Evolutionary conservation across 257 asterid species (phyloP).

Genomic region (Solanum clarkiae): DNA sequence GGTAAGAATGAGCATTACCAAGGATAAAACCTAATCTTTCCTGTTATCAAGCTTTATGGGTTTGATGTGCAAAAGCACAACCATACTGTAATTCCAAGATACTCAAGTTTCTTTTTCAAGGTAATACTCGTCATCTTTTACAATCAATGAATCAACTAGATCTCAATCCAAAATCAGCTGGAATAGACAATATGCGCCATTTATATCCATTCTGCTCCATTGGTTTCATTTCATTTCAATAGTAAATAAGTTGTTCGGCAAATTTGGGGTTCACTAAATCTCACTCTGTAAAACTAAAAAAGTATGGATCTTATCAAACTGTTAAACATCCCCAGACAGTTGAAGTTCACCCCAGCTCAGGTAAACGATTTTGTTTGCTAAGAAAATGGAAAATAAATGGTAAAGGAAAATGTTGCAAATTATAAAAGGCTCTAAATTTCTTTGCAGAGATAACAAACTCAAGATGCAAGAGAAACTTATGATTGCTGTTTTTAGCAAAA

Average conservation of each 20-base stretch:
- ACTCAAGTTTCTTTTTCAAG: neutral
- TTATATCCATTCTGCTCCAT: neutral
- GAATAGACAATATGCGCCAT: neutral
- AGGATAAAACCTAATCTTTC: neutral
- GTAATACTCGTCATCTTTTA: neutral
- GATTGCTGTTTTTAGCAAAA: neutral
- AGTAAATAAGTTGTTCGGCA: neutral
- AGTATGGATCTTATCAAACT: constrained; percentile 68
- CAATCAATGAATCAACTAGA: neutral
- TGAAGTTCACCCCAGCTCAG: constrained; percentile 82
- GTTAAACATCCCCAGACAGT: constrained; percentile 79
- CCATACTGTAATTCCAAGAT: neutral
- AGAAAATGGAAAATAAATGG: neutral
- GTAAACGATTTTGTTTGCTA: constrained; percentile 5
- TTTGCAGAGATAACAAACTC: neutral
- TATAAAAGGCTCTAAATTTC: neutral
- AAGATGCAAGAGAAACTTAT: neutral
- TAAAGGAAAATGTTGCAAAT: neutral
- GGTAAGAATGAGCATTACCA: neutral
- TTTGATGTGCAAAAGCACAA: neutral
- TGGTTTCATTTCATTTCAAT: neutral
- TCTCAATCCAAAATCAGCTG: neutral
- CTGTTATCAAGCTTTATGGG: neutral
- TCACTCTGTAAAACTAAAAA: constrained; percentile 68
- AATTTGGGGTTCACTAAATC: constrained; percentile 4